Percentiles rank a stretch among this genome's conserved stretches.
Conservation (phyloP, 1,284 basidiomycete species). For the Paramarasmius palmivorus region DNA sequence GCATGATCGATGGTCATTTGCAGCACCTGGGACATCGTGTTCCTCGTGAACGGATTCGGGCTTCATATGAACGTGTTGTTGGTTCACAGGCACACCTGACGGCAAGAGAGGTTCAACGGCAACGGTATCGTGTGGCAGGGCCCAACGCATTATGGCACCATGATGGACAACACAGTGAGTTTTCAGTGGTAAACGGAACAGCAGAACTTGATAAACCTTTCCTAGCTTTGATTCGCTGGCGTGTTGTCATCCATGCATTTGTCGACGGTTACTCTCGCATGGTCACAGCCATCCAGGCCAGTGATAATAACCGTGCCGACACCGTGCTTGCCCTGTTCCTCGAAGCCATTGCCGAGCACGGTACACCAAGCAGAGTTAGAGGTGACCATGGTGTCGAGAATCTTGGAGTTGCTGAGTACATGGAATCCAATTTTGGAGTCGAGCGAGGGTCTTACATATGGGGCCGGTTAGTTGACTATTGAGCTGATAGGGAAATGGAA, state of each 20-base stretch:
- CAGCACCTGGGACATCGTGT: conserved; percentile 25
- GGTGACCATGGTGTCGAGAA: conserved; percentile 29
- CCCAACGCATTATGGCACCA: conserved; percentile 34
- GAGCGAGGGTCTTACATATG: conserved; percentile 25
- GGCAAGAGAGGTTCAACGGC: not conserved
- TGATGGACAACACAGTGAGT: conserved; percentile 34
- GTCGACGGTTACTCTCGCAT: conserved; percentile 33
- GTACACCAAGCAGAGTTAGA: conserved; percentile 22
- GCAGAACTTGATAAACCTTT: too few relatives aligned
- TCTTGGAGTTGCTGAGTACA: conserved; percentile 20
- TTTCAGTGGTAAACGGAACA: too few relatives aligned
- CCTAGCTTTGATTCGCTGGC: conserved; percentile 32
- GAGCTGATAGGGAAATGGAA: too few relatives aligned
- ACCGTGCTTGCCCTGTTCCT: conserved; percentile 28
- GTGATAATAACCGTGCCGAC: conserved; percentile 26
- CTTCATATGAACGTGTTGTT: conserved; percentile 20
- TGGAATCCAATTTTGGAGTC: conserved; percentile 19
- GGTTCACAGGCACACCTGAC: not conserved
- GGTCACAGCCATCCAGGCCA: conserved; percentile 21
- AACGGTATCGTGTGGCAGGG: conserved; percentile 28
- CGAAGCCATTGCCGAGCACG: conserved; percentile 13
- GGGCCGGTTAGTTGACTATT: too few relatives aligned
- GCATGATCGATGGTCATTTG: conserved; percentile 31
- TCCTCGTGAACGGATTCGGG: conserved; percentile 22
- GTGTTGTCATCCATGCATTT: conserved; percentile 35